Base-by-base conservation (phyloP, 352 stramenopile genomes). In the Globisporangium lucens region DNA sequence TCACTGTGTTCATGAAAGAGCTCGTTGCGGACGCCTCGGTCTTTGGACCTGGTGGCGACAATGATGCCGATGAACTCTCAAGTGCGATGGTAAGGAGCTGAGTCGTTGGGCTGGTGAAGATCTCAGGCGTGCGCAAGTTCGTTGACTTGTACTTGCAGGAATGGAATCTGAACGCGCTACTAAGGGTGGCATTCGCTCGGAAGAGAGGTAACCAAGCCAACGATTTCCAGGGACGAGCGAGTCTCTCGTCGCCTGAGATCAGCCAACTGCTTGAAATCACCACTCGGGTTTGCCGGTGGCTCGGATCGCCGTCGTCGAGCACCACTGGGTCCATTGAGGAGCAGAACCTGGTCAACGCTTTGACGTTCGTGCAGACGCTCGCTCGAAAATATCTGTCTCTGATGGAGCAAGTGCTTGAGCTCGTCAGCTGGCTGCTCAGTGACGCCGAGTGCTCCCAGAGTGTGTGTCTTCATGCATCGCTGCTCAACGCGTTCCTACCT, bases 1-100 rank as follows among this genome's bases (percentile, higher is more conserved):
- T 89, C 61, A 62, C 75, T 36, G 79, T 69, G 6, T 85, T 89
- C 51, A 91, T 89, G 79, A 62, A 56, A n/a, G 70, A 74, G 13
- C 72, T 89, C 15, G 68, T 83, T 2, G 59, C 74, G 3, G 69
- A 75, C 29, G 53, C 63, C 4, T 38, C 56, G 3, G 27, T 51
- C 2, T 63, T 65, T 3, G 58, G 75, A 20, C 56, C 29, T 20
- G 70, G 67, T 2, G 46, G 65, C 0, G 62, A 67, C 17, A 55
- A 61, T 15, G 62, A 55, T 3, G 72, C 74, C 9, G 58, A 65
- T 47, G 63, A 8, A 30, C 43, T 15, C 12, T 47, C 75, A 8
- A 49, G 63, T 29, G 43, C 61, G 2, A 77, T 74, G 24, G 51
- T 67, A 2, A 65, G 59, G 1, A 73, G 77, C 47, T 81, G 75